Base-by-base conservation (phyloP, 306 rosid genomes). In the Trifolium pratense region DNA sequence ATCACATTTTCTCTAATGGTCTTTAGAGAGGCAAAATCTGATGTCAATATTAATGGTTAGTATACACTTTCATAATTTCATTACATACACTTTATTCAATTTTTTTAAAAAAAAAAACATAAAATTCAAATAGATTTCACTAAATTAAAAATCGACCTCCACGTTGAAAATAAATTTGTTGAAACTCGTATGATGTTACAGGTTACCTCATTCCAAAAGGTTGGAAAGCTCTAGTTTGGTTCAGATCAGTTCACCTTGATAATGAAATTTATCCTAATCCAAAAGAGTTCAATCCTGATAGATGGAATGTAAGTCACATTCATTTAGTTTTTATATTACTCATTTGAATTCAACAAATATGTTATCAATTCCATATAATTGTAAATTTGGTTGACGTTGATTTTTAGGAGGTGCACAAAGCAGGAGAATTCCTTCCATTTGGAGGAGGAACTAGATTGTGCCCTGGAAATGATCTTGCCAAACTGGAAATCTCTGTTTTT, bases 381-480 rank as follows among this genome's bases (percentile, higher is more conserved):
- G 1, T n/a, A 15, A 63, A 18, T 52, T 79, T 69, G 11, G 9
- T 45, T 42, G n/a, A 11, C 57, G 10, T 10, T 62, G 11, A 26
- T 66, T 29, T 8, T 2, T 46, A 91, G 83, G 49, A 48, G 57
- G 71, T 71, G 40, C 91, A 79, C 39, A 89, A 83, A 75, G 91
- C 91, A 1, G 92, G 88, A 36, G 82, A 85, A 26, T 91, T 91
- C 70, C 86, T 91, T 55, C 97, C 95, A 26, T 91, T 89, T 64
- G 97, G 97, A 79, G 91, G 83, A 45, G 97, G 97, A 80, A 82
- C 79, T 75, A 87, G 90, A 48, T 20, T 87, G 63, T 91, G 97
- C 56, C 97, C 95, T 0, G 83, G 83, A 5, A 79, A 79, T 79
- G 83, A 79, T 52, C 83, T 79, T 34, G 83, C 83, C 17, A 79